phyloP scores from a whole-genome alignment of 805 yeast species.

The Tanozyma kutaoensis region DNA sequence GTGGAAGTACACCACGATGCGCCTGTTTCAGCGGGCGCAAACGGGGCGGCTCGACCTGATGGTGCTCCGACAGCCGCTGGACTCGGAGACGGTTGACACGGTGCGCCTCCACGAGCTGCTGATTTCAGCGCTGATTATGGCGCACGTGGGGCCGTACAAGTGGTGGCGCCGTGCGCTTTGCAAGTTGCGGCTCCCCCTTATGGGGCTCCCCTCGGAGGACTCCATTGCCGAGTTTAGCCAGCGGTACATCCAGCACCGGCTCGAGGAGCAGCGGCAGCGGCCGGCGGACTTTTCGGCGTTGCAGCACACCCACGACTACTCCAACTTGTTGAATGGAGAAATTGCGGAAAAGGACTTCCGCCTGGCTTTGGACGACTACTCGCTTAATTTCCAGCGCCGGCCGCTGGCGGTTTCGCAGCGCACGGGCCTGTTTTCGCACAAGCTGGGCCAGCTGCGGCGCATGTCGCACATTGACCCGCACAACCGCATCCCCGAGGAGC shows the following conservation, averaged over 20 bases:
- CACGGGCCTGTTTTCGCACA: background rate
- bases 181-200: conserved; percentile 29
- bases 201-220: conserved; percentile 26
- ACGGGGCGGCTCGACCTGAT: conserved; percentile 12
- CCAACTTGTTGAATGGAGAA: conserved; percentile 20
- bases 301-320: conserved; percentile 20
- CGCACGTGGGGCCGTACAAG: conserved; percentile 15
- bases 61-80: conserved; percentile 7
- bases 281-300: conserved; percentile 3
- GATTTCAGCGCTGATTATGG: conserved; percentile 14
- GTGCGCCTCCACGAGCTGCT: conserved; percentile 12
- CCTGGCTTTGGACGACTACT: conserved; percentile 14
- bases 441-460: conserved; percentile 1
- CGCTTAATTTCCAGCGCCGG: conserved; percentile 9
- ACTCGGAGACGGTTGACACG: too few relatives aligned
- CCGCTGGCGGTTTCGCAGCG: conserved; percentile 2
- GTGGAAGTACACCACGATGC: conserved; percentile 43
- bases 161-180: conserved; percentile 26
- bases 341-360: conserved; percentile 15
- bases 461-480: conserved; percentile 4
- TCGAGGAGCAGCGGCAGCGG: background rate
- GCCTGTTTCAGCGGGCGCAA: conserved; percentile 22
- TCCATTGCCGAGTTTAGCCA: conserved; percentile 11
- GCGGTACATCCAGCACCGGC: conserved; percentile 4
- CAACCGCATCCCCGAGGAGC: conserved; percentile 6